Evolutionary conservation across 176 grass and related monocot species (phyloP).

Genomic region (Oryza nivara): DNA sequence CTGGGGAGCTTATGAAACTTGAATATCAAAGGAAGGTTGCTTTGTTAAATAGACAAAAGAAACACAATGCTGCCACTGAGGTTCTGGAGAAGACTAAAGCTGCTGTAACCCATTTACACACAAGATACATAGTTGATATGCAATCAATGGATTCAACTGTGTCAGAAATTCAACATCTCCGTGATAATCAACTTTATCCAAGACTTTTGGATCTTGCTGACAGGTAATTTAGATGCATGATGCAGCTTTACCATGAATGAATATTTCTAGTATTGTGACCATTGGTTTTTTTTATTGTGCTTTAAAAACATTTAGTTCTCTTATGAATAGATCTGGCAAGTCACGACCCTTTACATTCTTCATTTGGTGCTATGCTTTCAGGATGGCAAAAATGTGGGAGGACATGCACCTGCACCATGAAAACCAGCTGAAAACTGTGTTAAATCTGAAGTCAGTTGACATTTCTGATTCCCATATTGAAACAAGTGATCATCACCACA

Average conservation of each 20-base stretch:
- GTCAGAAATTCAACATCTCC: slow-evolving; percentile 88
- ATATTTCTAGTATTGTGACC: not conserved
- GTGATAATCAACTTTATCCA: slow-evolving; percentile 86
- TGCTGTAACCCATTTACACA: slow-evolving; percentile 94
- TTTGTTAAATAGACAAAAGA: slow-evolving; percentile 96
- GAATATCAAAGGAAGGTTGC: slow-evolving; percentile 97
- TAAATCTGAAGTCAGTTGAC: slow-evolving; percentile 70
- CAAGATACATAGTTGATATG: slow-evolving; percentile 94
- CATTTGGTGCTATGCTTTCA: slow-evolving; percentile 51
- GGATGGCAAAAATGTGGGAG: slow-evolving; percentile 97
- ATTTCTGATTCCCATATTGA: slow-evolving; percentile 72
- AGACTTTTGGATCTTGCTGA: slow-evolving; percentile 78
- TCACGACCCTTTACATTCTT: slow-evolving; percentile 25
- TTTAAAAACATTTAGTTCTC: slow-evolving; percentile 25
- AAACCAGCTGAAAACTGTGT: slow-evolving; percentile 65
- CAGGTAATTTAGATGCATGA: slow-evolving; percentile 57
- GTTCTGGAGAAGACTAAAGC: slow-evolving; percentile 97
- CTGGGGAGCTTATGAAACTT: slow-evolving; percentile 94
- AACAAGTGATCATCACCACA: slow-evolving; percentile 79
- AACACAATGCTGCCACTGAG: slow-evolving; percentile 66
- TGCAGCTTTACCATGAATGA: not conserved
- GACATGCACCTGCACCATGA: slow-evolving; percentile 73
- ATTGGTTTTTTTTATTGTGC: not conserved
- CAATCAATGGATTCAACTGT: slow-evolving; percentile 99
- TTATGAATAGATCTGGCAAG: not conserved